Conservation (phyloP, 164 flowering plant genomes). For the Kingdonia uniflora region DNA sequence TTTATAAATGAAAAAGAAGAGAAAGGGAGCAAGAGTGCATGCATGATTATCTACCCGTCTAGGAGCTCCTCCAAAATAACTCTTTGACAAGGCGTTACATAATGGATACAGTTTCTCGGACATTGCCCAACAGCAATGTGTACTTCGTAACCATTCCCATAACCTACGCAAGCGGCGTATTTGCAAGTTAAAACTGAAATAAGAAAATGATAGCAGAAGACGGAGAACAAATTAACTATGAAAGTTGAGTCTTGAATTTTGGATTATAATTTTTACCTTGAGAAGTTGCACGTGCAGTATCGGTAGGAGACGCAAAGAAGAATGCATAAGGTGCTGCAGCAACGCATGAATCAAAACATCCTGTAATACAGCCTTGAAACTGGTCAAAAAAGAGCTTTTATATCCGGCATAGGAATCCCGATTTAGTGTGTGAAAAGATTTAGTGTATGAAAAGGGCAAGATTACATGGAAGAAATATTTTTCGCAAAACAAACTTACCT, state of each 20-base stretch:
- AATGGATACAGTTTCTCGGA: constrained; percentile 85
- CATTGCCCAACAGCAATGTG: constrained; percentile 86
- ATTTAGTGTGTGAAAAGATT: not conserved
- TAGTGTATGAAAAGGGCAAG: not conserved
- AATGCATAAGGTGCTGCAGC: constrained; percentile 74
- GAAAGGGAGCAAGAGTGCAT: not conserved
- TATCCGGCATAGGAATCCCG: too few relatives aligned
- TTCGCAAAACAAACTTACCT: constrained; percentile 31
- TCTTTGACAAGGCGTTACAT: constrained; percentile 88
- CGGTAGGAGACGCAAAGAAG: constrained; percentile 38
- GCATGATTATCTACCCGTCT: constrained; percentile 32
- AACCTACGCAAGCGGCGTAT: constrained; percentile 27
- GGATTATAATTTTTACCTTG: constrained; percentile 46
- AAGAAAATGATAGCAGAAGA: too few relatives aligned
- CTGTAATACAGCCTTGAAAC: constrained; percentile 23
- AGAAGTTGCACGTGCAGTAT: constrained; percentile 64
- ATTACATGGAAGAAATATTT: not conserved
- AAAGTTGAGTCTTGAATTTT: too few relatives aligned
- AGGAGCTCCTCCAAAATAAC: constrained; percentile 80
- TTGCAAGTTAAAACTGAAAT: too few relatives aligned
- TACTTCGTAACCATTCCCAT: constrained; percentile 61
- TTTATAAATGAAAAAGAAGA: not conserved
- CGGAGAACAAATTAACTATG: too few relatives aligned
- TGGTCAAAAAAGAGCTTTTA: too few relatives aligned
- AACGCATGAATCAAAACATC: constrained; percentile 85